These are phyloP conservation scores for Podaxis sp. DNA, from an alignment of 768 basidiomycete genomes.

Conservation along the genomic window DNA sequence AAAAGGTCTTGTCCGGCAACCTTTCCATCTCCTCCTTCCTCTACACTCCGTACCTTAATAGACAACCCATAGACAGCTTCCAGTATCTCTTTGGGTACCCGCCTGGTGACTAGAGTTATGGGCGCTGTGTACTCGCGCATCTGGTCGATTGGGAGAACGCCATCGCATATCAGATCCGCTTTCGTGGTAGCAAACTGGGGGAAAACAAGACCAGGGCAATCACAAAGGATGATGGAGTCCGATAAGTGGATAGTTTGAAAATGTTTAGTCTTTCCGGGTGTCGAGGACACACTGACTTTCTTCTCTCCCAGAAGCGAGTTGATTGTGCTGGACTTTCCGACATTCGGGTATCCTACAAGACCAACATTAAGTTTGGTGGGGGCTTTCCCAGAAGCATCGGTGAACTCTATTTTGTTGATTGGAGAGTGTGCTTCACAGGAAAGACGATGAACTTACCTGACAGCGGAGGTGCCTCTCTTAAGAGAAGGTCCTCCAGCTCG, in stretches of 20 bases:
- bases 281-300: slow-evolving; percentile 97
- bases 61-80: slow-evolving; percentile 87
- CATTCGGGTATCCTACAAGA: slow-evolving; percentile 97
- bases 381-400: slow-evolving; percentile 50
- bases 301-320: slow-evolving; percentile 95
- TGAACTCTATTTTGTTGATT: slow-evolving; percentile 47
- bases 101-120: slow-evolving; percentile 66
- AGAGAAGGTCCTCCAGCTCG: slow-evolving; percentile 85
- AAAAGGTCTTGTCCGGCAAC: slow-evolving; percentile 79
- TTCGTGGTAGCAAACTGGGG: slow-evolving; percentile 98
- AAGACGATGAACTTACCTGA: slow-evolving; percentile 42
- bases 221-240: slow-evolving; percentile 81
- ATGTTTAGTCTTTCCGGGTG: slow-evolving; percentile 98
- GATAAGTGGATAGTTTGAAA: slow-evolving; percentile 98
- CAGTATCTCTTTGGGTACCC: slow-evolving; percentile 80
- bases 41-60: slow-evolving; percentile 59
- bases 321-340: slow-evolving; percentile 97
- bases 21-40: slow-evolving; percentile 84
- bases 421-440: not conserved
- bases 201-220: slow-evolving; percentile 97
- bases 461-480: slow-evolving; percentile 67
- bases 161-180: slow-evolving; percentile 94
- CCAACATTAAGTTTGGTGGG: slow-evolving; percentile 76
- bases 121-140: slow-evolving; percentile 93
- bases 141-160: slow-evolving; percentile 96